phyloP scores from a whole-genome alignment of 2,329 filamentous ascomycete species.

The Monilinia laxa region DNA sequence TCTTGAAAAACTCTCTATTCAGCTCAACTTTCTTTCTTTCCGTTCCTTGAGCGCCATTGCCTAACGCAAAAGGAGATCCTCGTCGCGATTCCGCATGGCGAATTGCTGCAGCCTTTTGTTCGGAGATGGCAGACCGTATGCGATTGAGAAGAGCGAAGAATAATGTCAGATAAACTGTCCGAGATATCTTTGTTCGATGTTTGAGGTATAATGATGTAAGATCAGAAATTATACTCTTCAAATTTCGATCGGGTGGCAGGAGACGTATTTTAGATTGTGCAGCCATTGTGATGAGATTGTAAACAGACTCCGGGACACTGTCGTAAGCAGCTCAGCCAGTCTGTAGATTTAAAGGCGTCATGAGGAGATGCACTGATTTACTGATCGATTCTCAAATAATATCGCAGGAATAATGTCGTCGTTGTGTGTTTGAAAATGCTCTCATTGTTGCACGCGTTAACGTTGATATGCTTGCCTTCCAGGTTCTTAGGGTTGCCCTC shows the following conservation, averaged over 20 bases:
- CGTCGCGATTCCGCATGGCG: constrained; percentile 61
- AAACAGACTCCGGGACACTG: constrained; percentile 13
- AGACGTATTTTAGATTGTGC: constrained; percentile 78
- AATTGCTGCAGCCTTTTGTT: constrained; percentile 82
- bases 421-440: constrained; percentile 5
- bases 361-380: constrained; percentile 5
- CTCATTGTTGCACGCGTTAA: constrained; percentile 15
- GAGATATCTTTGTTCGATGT: constrained; percentile 79
- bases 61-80: constrained; percentile 51
- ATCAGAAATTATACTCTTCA: constrained; percentile 64
- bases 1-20: constrained; percentile 76
- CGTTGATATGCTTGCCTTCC: constrained; percentile 1
- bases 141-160: constrained; percentile 80
- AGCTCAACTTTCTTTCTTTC: constrained; percentile 82
- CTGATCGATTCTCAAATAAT: neutral
- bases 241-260: constrained; percentile 57
- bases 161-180: constrained; percentile 79
- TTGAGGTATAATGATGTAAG: constrained; percentile 72
- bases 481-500: neutral
- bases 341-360: constrained; percentile 16
- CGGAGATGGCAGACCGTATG: constrained; percentile 84
- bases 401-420: constrained; percentile 1
- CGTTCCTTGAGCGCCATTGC: constrained; percentile 36
- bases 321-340: constrained; percentile 16
- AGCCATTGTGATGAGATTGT: constrained; percentile 55